Evolutionary conservation across 345 rosid genomes (phyloP), one percentile per base, ranked within the genome.

Genomic region (Lumnitzera littorea): DNA sequence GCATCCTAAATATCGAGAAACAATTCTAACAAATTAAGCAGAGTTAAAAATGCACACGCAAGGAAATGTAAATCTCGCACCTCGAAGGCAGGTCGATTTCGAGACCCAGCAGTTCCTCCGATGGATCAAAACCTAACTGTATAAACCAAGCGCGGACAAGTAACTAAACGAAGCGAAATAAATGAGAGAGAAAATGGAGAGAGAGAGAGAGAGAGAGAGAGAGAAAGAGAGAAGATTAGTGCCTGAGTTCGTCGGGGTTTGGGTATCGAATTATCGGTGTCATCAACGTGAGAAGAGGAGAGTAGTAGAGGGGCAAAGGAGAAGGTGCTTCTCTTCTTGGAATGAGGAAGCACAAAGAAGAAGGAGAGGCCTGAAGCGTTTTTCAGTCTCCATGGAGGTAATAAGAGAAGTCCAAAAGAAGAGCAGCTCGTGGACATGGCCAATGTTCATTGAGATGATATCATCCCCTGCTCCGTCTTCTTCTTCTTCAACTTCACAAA

Each of bases 121-220:
- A 84, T 74, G 91, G 88, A 76, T 88, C 96, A 72, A 84, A 86
- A 64, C 91, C 90, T 72, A 79, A 43, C 81, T 84, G 75, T 55
- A 55, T 23, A 62, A 59, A 51, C 57, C 71, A 70, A 60, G 65
- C 43, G 10, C 14, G 49, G 31, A 29, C 41, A 13, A 60, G 43
- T 36, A 46, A 62, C 2, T 17, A 27, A 20, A 50, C 8, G 24
- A n/a, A 20, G 31, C 13, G 20, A 59, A 17, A 43, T 6, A n/a
- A 1, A 8, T 24, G 16, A 60, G 51, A 51, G 51, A 25, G 43
- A 25, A 13, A 11, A 27, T 27, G 31, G 31, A 5, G 31, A 20
- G 20, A 20, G 51, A 31, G 15, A 16, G 29, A 58, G 17, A 27
- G 62, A 47, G 50, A 2, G 15, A 16, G 5, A 16, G 15, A 16